Base-by-base conservation (phyloP, 106 monocot species). In the Acorus gramineus region DNA sequence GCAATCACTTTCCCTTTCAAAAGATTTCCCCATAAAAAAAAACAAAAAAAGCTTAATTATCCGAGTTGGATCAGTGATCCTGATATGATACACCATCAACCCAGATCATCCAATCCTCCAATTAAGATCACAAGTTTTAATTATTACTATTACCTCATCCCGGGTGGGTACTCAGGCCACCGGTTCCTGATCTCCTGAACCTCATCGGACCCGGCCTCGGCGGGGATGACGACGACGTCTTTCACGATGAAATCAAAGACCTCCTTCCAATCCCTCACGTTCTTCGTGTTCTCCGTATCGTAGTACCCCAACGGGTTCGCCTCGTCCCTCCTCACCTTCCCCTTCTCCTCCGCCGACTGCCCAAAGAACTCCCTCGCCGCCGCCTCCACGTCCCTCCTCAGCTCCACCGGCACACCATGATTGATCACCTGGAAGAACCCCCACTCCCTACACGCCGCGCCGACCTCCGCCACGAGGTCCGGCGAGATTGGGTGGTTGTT, bases 361-460 rank as follows among this genome's bases (percentile, higher is more conserved):
- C 55, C 62, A 61, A 85, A 90, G 80, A 90, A 85, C 57, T 63
- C 75, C 61, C 44, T 72, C 55, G 80, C 70, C 4, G 64, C 76
- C 47, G 61, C 59, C 52, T 60, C 75, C 1, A 77, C 10, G 3
- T 69, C 43, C 52, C 73, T 68, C 8, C 78, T 48, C 6, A 78
- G 65, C 42, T 71, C 72, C 5, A 6, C 1, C 2, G 66, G 69
- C 47, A 90, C 74, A 9, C 89, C 89, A 56, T 85, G 89, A 71
- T 83, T 80, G 62, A 76, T 50, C 68, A 83, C 82, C 66, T 82
- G 82, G 76, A 90, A 90, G 75, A 90, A 83, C 0, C 89, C 89
- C 85, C 82, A 90, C 3, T 69, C 75, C 42, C 60, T 68, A 74
- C 82, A 80, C 3, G 82, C 82, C 11, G 53, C 67, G 14, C 67